Conservation (phyloP, 2,329 filamentous ascomycete genomes). For the Biscogniauxia marginata region DNA sequence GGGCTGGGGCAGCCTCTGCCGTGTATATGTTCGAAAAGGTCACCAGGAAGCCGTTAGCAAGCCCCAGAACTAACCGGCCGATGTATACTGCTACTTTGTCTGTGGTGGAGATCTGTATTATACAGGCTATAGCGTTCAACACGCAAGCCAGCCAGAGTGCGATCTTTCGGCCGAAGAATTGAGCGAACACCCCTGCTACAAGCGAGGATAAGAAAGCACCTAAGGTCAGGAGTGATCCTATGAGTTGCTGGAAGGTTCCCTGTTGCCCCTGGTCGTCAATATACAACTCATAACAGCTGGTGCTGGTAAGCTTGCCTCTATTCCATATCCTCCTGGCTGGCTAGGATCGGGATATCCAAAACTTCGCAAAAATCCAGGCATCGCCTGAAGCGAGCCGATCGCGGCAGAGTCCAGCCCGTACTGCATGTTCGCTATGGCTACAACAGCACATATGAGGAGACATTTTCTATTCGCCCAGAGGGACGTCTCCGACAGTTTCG, state of each 20-base stretch:
- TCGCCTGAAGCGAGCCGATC: slow-evolving; percentile 46
- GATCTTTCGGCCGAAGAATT: slow-evolving; percentile 44
- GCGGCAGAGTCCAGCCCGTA: slow-evolving; percentile 50
- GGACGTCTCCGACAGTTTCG: slow-evolving; percentile 33
- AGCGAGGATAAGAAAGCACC: slow-evolving; percentile 50
- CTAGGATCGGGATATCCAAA: slow-evolving; percentile 47
- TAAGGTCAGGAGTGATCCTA: slow-evolving; percentile 50
- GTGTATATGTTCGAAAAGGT: slow-evolving; percentile 48
- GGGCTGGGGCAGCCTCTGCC: slow-evolving; percentile 46
- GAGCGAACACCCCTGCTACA: slow-evolving; percentile 45
- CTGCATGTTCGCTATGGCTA: slow-evolving; percentile 50
- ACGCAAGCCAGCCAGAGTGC: slow-evolving; percentile 48
- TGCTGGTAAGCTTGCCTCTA: slow-evolving; percentile 33
- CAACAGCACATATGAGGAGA: slow-evolving; percentile 43
- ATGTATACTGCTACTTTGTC: slow-evolving; percentile 42
- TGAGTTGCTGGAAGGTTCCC: slow-evolving; percentile 51
- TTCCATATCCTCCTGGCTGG: slow-evolving; percentile 37
- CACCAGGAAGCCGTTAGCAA: slow-evolving; percentile 44
- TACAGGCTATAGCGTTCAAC: slow-evolving; percentile 42
- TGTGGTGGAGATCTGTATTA: slow-evolving; percentile 44
- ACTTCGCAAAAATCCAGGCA: slow-evolving; percentile 50
- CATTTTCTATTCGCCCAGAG: slow-evolving; percentile 44
- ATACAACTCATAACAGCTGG: slow-evolving; percentile 2
- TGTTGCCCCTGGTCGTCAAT: slow-evolving; percentile 29
- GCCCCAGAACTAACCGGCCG: slow-evolving; percentile 43